A percentile compares a stretch with the other conserved stretches of the same genome.
Conservation (phyloP, 225 moss, liverwort and hornwort species). For the Polytrichum formosum region DNA sequence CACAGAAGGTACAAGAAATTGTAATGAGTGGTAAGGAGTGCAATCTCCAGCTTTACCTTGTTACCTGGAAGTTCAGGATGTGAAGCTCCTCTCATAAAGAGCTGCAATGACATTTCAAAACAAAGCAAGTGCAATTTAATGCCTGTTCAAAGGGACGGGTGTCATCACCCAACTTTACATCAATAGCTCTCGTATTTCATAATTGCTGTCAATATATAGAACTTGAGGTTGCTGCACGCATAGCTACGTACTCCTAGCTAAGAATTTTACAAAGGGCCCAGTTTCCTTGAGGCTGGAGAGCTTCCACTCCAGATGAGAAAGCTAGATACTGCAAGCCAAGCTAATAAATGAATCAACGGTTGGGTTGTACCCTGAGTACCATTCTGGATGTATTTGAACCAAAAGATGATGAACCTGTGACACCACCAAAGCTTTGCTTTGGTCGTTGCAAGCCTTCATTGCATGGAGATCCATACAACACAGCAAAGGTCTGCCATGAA, state of each 20-base stretch:
- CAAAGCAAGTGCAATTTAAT: too few species aligned
- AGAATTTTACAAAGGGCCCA: constrained; percentile 47
- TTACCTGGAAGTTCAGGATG: too few species aligned
- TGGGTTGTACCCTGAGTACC: constrained; percentile 12
- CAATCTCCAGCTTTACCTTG: too few species aligned
- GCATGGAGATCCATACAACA: constrained; percentile 30
- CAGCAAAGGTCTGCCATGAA: constrained; percentile 22
- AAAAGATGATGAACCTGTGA: not conserved
- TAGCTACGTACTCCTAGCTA: not conserved
- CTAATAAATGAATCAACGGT: constrained; percentile 13
- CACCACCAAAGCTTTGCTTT: constrained; percentile 10
- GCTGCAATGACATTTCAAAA: too few species aligned
- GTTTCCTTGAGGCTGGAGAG: constrained; percentile 17
- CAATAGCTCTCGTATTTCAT: too few species aligned
- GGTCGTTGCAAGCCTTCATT: constrained; percentile 27
- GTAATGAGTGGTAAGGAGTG: too few species aligned
- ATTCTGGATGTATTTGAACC: constrained; percentile 12
- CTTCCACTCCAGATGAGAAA: constrained; percentile 19
- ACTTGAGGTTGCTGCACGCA: constrained; percentile 4
- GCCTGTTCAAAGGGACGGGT: too few species aligned
- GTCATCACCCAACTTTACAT: too few species aligned
- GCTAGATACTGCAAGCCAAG: constrained; percentile 14
- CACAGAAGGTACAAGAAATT: too few species aligned
- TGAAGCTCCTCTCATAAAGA: too few species aligned
- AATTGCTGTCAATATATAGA: not conserved